phyloP scores from a whole-genome alignment of 805 yeast genomes.

The Babjeviella inositovora region DNA sequence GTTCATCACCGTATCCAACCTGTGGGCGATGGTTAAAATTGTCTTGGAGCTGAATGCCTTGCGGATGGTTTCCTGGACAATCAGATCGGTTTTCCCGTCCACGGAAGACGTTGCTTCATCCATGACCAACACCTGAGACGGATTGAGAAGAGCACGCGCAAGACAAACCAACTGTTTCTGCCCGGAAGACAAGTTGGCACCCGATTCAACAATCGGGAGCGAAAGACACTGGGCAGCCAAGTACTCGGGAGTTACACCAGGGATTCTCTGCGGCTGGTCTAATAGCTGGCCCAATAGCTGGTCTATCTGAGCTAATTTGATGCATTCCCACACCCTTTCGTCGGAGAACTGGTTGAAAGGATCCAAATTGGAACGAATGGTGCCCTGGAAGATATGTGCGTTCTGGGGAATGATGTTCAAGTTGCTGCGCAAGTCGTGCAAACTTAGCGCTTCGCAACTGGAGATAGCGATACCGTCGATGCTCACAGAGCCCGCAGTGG shows the following conservation, averaged over 20 bases:
- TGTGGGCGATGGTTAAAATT: constrained; percentile 58
- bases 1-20: constrained; percentile 27
- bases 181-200: constrained; percentile 55
- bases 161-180: constrained; percentile 57
- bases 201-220: constrained; percentile 45
- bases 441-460: constrained; percentile 41
- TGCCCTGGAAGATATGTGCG: constrained; percentile 63
- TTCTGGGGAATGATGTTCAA: constrained; percentile 72
- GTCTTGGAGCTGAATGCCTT: constrained; percentile 47
- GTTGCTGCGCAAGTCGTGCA: constrained; percentile 43
- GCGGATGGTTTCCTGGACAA: constrained; percentile 43
- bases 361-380: constrained; percentile 55
- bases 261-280: no score
- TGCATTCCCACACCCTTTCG: constrained; percentile 40
- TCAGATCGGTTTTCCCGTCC: constrained; percentile 55
- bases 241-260: constrained; percentile 7
- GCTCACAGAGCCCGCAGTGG: constrained; percentile 34
- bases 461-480: constrained; percentile 58
- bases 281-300: constrained; percentile 15
- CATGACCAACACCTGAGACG: constrained; percentile 40
- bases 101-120: constrained; percentile 74
- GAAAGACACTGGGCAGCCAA: constrained; percentile 39
- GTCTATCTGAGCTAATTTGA: constrained; percentile 16
- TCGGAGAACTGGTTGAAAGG: constrained; percentile 49
- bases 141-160: constrained; percentile 56